These are phyloP conservation scores for Cladosporium colombiae DNA, from an alignment of 2,329 filamentous ascomycete genomes.

Conservation along the genomic window DNA sequence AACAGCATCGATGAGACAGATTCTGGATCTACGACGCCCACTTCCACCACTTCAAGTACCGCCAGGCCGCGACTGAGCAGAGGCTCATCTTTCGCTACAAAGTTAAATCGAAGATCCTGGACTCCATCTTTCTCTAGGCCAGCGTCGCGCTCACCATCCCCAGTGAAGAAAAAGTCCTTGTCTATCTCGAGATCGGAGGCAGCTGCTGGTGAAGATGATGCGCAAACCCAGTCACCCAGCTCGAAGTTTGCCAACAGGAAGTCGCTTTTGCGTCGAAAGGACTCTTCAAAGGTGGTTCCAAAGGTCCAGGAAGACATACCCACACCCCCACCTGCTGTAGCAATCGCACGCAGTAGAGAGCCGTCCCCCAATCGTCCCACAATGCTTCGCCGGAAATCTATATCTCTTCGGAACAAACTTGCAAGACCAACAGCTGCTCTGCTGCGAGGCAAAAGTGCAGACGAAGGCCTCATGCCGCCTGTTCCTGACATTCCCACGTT, in stretches of 20 bases:
- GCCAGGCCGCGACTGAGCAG: constrained; percentile 9
- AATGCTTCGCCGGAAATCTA: constrained; percentile 15
- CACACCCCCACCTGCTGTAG: background rate
- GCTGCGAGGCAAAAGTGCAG: constrained; percentile 13
- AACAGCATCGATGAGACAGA: background rate
- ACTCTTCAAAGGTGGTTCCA: constrained; percentile 20
- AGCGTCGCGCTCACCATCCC: constrained; percentile 36
- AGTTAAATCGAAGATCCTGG: constrained; percentile 33
- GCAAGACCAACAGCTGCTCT: constrained; percentile 14
- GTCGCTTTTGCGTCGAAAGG: constrained; percentile 24
- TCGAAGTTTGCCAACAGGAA: constrained; percentile 18
- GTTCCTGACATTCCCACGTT: constrained; percentile 43
- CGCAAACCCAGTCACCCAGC: constrained; percentile 4
- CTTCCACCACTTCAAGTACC: constrained; percentile 2
- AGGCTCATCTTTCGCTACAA: constrained; percentile 6
- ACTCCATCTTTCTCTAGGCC: constrained; percentile 32
- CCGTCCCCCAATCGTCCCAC: constrained; percentile 13
- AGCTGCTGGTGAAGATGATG: constrained; percentile 7
- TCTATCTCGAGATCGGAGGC: constrained; percentile 6
- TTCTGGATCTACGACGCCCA: background rate
- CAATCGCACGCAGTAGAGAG: background rate
- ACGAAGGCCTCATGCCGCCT: constrained; percentile 13
- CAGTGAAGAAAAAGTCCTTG: constrained; percentile 26
- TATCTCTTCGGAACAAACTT: constrained; percentile 17
- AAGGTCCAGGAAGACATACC: constrained; percentile 4